Conservation (phyloP, 2,329 filamentous ascomycete genomes). For the Cyphellophora attinorum region DNA sequence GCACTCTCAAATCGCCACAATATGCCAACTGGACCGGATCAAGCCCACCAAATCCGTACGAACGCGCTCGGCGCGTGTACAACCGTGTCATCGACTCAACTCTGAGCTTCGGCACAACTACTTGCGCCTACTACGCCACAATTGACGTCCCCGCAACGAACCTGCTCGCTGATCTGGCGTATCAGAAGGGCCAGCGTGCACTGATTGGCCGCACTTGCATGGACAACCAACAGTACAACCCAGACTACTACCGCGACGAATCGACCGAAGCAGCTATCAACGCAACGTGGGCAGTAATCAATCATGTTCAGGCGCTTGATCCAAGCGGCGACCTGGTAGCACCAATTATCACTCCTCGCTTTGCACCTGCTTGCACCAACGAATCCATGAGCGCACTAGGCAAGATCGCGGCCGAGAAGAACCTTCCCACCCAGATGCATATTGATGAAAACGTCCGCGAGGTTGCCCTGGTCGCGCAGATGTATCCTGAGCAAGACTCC, state of each 20-base stretch:
- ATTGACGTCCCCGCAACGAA: constrained; percentile 79
- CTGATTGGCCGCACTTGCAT: constrained; percentile 93
- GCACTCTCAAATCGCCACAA: constrained; percentile 18
- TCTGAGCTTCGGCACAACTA: constrained; percentile 82
- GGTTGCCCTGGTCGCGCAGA: constrained; percentile 55
- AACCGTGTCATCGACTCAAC: constrained; percentile 67
- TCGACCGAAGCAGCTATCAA: constrained; percentile 47
- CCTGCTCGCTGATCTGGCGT: constrained; percentile 73
- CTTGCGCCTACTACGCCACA: constrained; percentile 85
- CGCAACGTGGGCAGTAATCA: constrained; percentile 50
- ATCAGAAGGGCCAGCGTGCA: constrained; percentile 68
- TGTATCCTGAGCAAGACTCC: constrained; percentile 55
- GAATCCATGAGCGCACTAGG: constrained; percentile 53
- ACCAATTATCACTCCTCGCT: constrained; percentile 67
- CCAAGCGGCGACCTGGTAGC: constrained; percentile 52
- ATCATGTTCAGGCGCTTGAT: constrained; percentile 59
- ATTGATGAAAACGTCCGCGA: constrained; percentile 74
- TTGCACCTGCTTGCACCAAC: constrained; percentile 45
- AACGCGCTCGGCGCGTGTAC: constrained; percentile 63
- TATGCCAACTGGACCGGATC: constrained; percentile 7
- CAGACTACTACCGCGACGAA: constrained; percentile 71
- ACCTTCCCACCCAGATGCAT: constrained; percentile 66
- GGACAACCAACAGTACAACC: constrained; percentile 59
- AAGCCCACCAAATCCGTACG: constrained; percentile 31
- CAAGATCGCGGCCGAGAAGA: constrained; percentile 49